Base-by-base conservation (phyloP, 305 asterid species). In the Nicotiana rustica region DNA sequence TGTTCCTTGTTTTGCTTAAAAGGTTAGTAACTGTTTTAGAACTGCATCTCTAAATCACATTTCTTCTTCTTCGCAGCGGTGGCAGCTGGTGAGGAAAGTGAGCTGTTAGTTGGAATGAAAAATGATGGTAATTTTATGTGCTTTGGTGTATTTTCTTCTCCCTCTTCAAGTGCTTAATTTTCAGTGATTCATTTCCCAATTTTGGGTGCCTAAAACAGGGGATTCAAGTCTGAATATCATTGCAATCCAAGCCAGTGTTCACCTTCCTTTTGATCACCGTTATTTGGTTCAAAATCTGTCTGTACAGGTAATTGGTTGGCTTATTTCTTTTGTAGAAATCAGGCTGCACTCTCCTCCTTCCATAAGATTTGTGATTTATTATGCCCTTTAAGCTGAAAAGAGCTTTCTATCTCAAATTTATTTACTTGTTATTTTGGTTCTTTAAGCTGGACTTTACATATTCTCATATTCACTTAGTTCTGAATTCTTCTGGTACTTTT, bases 211-310 rank as follows among this genome's bases (percentile, higher is more conserved):
- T 80, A 66, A 86, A 65, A 33, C 92, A 95, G 99, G 97, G 82
- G 95, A 92, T 69, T 92, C 96, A 82, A 85, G 80, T 80, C 83
- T 97, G 59, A 89, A 91, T 82, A 83, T 97, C 83, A 88, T 95
- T 86, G 94, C 98, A 59, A 91, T 97, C 80, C 97, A 93, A 86
- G 98, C 97, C 84, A 92, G 87, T 84, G 89, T 97, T 70, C 96
- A 97, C 85, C 98, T 95, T 83, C 92, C 99, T 60, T 92, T 66
- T 77, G 94, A 97, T 80, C 97, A 92, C 86, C 89, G 76, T 41
- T 95, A 95, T 91, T 81, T 92, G 86, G 87, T 95, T 84, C 99
- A 97, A 88, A 97, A 97, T 90, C 91, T 97, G 62, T 89, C 99
- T 13, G 85, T 92, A 76, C 97, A 91, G 98, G 99, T 97, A 89